Percentiles rank a stretch among this genome's conserved stretches.
Conservation (phyloP, 352 stramenopile genomes). For the Chrysophaeum taylorii region DNA sequence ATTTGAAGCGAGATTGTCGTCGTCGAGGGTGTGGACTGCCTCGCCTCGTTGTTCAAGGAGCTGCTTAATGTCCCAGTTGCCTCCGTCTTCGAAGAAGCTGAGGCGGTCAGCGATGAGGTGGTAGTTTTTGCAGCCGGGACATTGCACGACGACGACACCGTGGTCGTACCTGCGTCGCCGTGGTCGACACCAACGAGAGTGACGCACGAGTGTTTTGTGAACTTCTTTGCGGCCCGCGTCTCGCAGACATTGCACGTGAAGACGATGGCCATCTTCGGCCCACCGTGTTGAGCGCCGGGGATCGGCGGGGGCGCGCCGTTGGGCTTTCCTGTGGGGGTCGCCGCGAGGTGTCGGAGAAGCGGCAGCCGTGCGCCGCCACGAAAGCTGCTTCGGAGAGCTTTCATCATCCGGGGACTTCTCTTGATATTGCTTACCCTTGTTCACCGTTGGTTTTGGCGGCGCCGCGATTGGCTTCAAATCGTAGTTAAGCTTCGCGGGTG, state of each 20-base stretch:
- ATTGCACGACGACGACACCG: conserved; percentile 92
- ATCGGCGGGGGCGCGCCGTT: too few relatives aligned
- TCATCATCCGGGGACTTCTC: too few relatives aligned
- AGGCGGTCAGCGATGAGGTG: conserved; percentile 91
- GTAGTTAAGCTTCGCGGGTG: too few relatives aligned
- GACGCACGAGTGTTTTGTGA: conserved; percentile 49
- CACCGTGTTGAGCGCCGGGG: conserved; percentile 59
- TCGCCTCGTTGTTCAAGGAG: not conserved
- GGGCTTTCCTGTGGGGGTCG: too few relatives aligned
- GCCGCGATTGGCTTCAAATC: too few relatives aligned
- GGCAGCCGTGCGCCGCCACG: too few relatives aligned
- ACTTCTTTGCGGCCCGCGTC: conserved; percentile 90
- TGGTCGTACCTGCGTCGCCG: conserved; percentile 69
- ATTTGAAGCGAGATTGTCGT: not conserved
- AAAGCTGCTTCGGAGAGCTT: too few relatives aligned
- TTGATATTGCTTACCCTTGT: too few relatives aligned
- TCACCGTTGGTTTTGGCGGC: too few relatives aligned
- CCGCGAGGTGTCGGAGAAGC: too few relatives aligned
- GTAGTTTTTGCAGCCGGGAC: conserved; percentile 91
- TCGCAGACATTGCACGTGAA: conserved; percentile 97
- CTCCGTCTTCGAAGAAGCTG: conserved; percentile 81
- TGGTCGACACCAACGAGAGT: not conserved
- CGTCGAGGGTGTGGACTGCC: not conserved
- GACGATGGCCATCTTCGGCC: conserved; percentile 90
- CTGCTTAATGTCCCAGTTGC: conserved; percentile 20